Evolutionary conservation across 1,284 basidiomycete species (phyloP).

Genomic region (Rhodofomes roseus): DNA sequence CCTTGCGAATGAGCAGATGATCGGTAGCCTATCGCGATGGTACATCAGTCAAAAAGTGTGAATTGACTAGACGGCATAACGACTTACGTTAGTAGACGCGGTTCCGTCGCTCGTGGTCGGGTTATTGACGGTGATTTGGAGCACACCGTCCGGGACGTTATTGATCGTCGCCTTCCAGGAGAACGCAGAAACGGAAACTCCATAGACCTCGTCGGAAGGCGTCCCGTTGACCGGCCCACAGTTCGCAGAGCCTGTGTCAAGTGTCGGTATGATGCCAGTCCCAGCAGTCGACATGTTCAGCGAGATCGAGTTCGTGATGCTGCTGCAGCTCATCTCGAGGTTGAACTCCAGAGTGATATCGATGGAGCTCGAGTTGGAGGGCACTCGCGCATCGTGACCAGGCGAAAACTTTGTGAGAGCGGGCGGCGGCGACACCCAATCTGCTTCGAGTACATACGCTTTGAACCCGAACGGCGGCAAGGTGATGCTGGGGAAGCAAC

Average conservation of each 20-base stretch:
- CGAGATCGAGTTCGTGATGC: slow-evolving; percentile 57
- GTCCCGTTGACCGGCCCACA: slow-evolving; percentile 48
- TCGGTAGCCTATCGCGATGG: slow-evolving; percentile 50
- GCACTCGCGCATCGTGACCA: slow-evolving; percentile 79
- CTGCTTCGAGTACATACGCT: slow-evolving; percentile 61
- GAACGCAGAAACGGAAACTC: slow-evolving; percentile 58
- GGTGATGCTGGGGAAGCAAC: slow-evolving; percentile 65
- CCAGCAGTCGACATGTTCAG: slow-evolving; percentile 71
- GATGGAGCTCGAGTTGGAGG: slow-evolving; percentile 40
- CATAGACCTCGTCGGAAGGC: slow-evolving; percentile 44
- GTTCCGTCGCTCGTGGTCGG: slow-evolving; percentile 43
- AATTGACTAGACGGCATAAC: neutral
- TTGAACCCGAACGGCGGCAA: slow-evolving; percentile 81
- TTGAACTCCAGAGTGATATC: slow-evolving; percentile 81
- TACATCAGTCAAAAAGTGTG: neutral
- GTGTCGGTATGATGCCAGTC: slow-evolving; percentile 51
- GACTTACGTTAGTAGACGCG: slow-evolving; percentile 51
- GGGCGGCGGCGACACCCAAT: slow-evolving; percentile 71
- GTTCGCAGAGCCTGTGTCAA: slow-evolving; percentile 39
- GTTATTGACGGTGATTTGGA: slow-evolving; percentile 67
- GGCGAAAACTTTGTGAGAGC: slow-evolving; percentile 77
- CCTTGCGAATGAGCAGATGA: slow-evolving; percentile 79
- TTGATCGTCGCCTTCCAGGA: slow-evolving; percentile 70
- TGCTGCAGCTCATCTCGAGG: slow-evolving; percentile 66
- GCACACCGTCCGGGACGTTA: slow-evolving; percentile 77